Evolutionary conservation across 2,329 filamentous ascomycete species (phyloP).

Genomic region (Endoconidiophora polonica): DNA sequence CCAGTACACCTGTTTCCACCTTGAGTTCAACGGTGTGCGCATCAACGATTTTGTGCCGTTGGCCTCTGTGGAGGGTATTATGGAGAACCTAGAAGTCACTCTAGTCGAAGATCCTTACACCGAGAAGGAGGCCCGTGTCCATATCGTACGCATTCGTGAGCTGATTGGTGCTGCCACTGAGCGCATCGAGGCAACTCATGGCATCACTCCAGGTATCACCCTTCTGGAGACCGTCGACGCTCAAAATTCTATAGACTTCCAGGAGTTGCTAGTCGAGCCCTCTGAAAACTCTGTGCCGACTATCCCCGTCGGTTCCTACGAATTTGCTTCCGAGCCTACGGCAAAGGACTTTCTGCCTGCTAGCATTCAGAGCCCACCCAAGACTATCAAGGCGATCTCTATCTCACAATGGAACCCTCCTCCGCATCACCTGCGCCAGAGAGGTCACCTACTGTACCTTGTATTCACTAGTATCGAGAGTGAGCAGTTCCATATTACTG

Average conservation of each 20-base stretch:
- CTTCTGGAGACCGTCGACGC: conserved; percentile 62
- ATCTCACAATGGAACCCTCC: conserved; percentile 94
- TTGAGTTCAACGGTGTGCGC: conserved; percentile 73
- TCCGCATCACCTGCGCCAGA: conserved; percentile 76
- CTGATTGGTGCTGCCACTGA: conserved; percentile 84
- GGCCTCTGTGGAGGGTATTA: conserved; percentile 70
- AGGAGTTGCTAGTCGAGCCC: conserved; percentile 1
- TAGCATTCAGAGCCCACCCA: conserved; percentile 52
- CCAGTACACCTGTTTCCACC: conserved; percentile 97
- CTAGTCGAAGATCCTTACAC: conserved; percentile 93
- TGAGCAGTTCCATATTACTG: conserved; percentile 85
- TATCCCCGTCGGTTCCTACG: conserved; percentile 46
- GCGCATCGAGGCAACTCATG: conserved; percentile 72
- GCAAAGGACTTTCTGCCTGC: conserved; percentile 57
- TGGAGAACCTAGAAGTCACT: conserved; percentile 58
- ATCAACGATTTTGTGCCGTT: conserved; percentile 94
- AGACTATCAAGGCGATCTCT: conserved; percentile 77
- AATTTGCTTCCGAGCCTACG: conserved; percentile 53
- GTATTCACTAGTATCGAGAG: conserved; percentile 82
- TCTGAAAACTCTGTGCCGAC: neutral
- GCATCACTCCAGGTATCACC: conserved; percentile 68
- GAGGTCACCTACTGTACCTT: conserved; percentile 84
- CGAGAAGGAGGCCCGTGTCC: conserved; percentile 93
- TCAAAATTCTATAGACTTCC: conserved; percentile 22
- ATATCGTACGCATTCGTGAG: conserved; percentile 78